Base-by-base conservation (phyloP, 108 stramenopile genomes). In the Schizochytrium sp. region DNA sequence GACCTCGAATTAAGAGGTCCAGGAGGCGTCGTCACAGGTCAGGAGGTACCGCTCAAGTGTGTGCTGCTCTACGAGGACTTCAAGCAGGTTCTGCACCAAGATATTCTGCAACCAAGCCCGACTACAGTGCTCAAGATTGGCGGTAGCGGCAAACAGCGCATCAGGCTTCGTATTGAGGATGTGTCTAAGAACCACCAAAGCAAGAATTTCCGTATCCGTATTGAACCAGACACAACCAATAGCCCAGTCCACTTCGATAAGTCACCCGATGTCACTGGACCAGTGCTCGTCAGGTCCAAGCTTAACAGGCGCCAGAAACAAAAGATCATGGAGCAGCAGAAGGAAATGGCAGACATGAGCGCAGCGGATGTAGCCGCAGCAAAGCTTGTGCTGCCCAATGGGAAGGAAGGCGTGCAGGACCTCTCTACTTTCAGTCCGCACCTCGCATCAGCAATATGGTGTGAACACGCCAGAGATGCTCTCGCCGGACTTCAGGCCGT, bases 141-240 rank as follows among this genome's bases (percentile, higher is more conserved):
- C 55, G 72, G 91, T 38, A 49, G 73, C 47, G 92, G 92, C 57
- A 89, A 89, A 61, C 73, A 90, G 3, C 91, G 60, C 42, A 83
- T 97, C 8, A 90, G 94, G 17, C 94, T 95, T 61, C 94, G 96
- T 8, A 94, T 97, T 40, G 95, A 97, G 72, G 96, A 97, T 87
- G 96, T 97, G 4, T 96, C 96, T 40, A 96, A 96, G 90, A 97
- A 96, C 91, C 96, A 96, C 89, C 96, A 97, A 88, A 95, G 94
- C 49, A 94, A 96, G 91, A 91, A 92, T 46, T 97, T 97, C 88
- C 87, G 91, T 4, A 64, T 97, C 61, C 57, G 94, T 88, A 90
- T 97, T 13, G 92, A 89, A 53, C 90, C 95, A 0, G 95, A 94
- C 56, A 87, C 89, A 4, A 73, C 93, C 42, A 64, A 92, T 28